These are phyloP conservation scores for Cardamine chenopodiifolia DNA, from an alignment of 345 rosid genomes.

Conservation along the genomic window DNA sequence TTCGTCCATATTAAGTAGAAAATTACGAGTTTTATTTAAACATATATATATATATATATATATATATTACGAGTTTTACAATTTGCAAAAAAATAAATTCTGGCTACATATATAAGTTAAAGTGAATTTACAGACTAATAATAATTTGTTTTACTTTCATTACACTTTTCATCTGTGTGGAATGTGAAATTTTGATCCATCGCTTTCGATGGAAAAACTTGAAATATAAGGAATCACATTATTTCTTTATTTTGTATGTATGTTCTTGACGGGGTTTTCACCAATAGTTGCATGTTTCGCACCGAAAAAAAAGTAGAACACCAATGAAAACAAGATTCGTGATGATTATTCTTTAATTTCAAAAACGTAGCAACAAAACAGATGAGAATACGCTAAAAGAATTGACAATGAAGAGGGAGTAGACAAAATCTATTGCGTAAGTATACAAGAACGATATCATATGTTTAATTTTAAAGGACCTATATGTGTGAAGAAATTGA, in stretches of 20 bases:
- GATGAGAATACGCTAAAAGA: neutral
- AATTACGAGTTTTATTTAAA: neutral
- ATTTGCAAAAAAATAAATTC: neutral
- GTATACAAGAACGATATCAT: too few relatives aligned
- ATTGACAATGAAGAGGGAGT: too few relatives aligned
- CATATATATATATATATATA: too few relatives aligned
- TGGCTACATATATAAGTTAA: neutral
- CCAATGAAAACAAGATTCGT: neutral
- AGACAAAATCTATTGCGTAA: too few relatives aligned
- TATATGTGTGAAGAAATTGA: too few relatives aligned
- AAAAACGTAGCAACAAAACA: neutral
- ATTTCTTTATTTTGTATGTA: neutral
- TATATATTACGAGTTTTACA: neutral
- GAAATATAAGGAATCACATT: conserved; percentile 6
- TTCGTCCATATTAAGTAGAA: neutral
- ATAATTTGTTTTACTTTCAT: neutral
- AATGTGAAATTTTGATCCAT: conserved; percentile 27
- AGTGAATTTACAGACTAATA: neutral
- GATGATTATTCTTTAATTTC: neutral
- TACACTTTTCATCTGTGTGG: conserved; percentile 5
- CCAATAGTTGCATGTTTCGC: conserved; percentile 2
- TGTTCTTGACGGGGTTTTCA: neutral
- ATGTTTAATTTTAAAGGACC: too few relatives aligned
- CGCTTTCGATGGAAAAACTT: conserved; percentile 25
- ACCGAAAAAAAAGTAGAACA: neutral